Base-by-base conservation (phyloP, 495 filamentous ascomycete species). In the Aspergillus steynii region DNA sequence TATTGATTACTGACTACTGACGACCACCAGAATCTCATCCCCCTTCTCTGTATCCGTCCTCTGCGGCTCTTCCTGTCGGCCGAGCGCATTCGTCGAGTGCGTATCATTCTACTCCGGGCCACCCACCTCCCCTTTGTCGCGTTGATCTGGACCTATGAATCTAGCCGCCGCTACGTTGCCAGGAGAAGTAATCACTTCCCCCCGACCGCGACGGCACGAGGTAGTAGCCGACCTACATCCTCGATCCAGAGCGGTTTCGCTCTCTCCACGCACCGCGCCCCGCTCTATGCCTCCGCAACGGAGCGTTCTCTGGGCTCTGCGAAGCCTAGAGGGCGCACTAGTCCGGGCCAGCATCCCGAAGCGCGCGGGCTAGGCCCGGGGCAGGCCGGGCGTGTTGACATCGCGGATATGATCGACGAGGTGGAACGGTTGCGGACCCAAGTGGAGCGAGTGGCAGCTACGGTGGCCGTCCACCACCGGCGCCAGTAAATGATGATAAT, bases 11-110 rank as follows among this genome's bases (percentile, higher is more conserved):
- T 42, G 37, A 14, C 37, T 42, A 4, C 9, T 14, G 9, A 4
- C 9, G 3, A 8, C 37, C 31, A 9, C 62, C 68, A 90, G 88
- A 97, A 97, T 73, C 81, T 98, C 20, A 82, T 97, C 48, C 89
- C 93, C 1, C 83, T 96, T 51, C 77, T 91, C 49, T 83, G 93
- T 61, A 88, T 97, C 65, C 89, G 94, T 45, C 94, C 94, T 1
- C 77, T 96, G 60, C 84, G 93, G 61, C 76, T 96, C 28, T 83
- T 93, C 61, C 66, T 96, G 26, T 80, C 90, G 2, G 84, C 90
- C 10, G 86, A 88, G 61, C 82, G 84, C 50, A 81, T 96, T 47
- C 88, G 93, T 45, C 79, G 79, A 31, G 84, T 84, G 32, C 88
- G 92, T 55, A 96, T 96, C 65, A 66, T 90, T 50, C 79, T 96